phyloP scores from a whole-genome alignment of 805 yeast genomes.

The Starmerella tilneyi region DNA sequence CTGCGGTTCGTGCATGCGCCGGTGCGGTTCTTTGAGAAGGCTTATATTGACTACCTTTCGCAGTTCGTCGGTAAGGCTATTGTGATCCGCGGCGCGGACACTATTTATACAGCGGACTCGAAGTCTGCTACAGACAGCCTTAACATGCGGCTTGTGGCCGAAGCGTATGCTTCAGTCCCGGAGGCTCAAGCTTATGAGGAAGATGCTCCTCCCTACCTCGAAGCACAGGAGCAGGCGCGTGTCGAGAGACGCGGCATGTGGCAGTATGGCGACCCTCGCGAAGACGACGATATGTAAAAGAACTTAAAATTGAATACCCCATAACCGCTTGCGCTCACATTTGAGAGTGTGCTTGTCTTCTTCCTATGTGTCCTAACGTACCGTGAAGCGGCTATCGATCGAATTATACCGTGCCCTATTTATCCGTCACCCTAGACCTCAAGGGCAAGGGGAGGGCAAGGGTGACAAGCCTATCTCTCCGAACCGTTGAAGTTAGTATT shows the following conservation, averaged over 20 bases:
- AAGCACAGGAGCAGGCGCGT: slow-evolving; percentile 43
- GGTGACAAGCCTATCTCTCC: no score
- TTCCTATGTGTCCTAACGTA: no score
- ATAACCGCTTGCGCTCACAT: neutral
- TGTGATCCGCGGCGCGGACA: slow-evolving; percentile 39
- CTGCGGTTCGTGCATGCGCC: slow-evolving; percentile 49
- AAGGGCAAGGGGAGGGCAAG: no score
- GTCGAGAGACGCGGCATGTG: slow-evolving; percentile 51
- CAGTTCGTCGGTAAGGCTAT: slow-evolving; percentile 48
- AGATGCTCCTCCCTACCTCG: slow-evolving; percentile 33
- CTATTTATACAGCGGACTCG: slow-evolving; percentile 48
- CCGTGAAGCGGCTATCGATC: no score
- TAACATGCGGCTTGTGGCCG: slow-evolving; percentile 47
- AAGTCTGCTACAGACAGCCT: slow-evolving; percentile 48
- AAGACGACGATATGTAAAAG: slow-evolving; percentile 37
- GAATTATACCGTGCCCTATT: no score
- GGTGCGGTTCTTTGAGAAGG: slow-evolving; percentile 48
- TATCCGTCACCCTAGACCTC: no score
- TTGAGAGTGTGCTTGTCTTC: no score
- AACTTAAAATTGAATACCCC: neutral
- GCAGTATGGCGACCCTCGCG: slow-evolving; percentile 65
- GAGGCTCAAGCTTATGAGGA: slow-evolving; percentile 26
- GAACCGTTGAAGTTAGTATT: no score
- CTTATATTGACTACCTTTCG: slow-evolving; percentile 46
- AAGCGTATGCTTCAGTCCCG: slow-evolving; percentile 52